Evolutionary conservation across 2,329 filamentous ascomycete genomes (phyloP).

Genomic region (Beauveria brongniartii): DNA sequence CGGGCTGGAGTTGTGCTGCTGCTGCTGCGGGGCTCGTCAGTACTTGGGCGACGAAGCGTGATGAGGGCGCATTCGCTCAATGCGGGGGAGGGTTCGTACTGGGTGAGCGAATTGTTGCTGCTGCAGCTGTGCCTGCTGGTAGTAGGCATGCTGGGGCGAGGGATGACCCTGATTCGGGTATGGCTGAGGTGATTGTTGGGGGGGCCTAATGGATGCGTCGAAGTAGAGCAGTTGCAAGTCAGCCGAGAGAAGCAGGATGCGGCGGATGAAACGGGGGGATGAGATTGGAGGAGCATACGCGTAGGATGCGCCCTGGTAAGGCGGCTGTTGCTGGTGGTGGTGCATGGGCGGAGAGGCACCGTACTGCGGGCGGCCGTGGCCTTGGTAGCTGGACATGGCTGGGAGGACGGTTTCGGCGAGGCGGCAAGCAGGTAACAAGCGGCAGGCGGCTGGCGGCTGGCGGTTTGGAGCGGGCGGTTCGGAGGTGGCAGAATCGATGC

Average conservation of each 20-base stretch:
- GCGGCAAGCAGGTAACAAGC: neutral
- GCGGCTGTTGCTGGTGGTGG: neutral
- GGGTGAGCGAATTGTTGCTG: conserved; percentile 40
- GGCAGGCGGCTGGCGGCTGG: neutral
- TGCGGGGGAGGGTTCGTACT: conserved; percentile 18
- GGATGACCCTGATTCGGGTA: conserved; percentile 37
- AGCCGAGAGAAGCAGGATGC: neutral
- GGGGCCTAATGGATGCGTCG: neutral
- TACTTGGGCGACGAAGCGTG: neutral
- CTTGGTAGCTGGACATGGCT: conserved; percentile 7
- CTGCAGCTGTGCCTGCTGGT: conserved; percentile 35
- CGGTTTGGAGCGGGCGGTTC: no score
- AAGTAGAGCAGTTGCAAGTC: neutral
- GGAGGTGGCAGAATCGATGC: neutral
- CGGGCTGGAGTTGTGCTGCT: conserved; percentile 15
- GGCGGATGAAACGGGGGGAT: neutral
- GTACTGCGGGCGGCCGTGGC: conserved; percentile 8
- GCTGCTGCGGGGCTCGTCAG: conserved; percentile 17
- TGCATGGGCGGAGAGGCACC: conserved; percentile 3
- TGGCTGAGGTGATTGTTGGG: conserved; percentile 8
- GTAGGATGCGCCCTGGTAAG: conserved; percentile 1
- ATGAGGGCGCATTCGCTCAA: neutral
- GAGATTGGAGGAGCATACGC: neutral
- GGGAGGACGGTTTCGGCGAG: neutral
- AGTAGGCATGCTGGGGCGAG: conserved; percentile 35